Base-by-base conservation (phyloP, 495 filamentous ascomycete genomes). In the Rhypophila decipiens region DNA sequence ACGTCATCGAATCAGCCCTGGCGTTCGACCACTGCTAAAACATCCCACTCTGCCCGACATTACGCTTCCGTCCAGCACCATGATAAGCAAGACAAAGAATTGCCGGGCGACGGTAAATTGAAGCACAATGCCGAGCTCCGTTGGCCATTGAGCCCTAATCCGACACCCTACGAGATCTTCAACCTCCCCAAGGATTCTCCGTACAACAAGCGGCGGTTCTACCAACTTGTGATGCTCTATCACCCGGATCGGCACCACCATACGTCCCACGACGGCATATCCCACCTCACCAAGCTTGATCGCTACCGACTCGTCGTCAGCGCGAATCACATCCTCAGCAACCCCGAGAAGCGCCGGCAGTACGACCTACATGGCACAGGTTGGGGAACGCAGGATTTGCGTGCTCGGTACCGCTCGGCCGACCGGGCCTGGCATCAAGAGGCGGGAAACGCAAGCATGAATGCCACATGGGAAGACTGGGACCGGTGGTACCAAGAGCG, bases 381-480 rank as follows among this genome's bases (percentile, higher is more conserved):
- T 24, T 97, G 94, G 94, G 71, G 71, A 2, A 71, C 71, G 18
- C 61, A 66, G 19, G 61, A 71, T 47, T 39, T 61, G 48, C 38
- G 67, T 46, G 56, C 72, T 61, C 31, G 31, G n/a, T 59, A 63
- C 44, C 65, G 67, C 35, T 46, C 56, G 24, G 57, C 61, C 36
- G 67, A 76, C 40, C 60, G 62, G 21, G 73, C 78, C 10, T 80
- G 77, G 64, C 60, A 70, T 3, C 65, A 71, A 10, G 50, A 68
- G 15, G 67, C 70, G 0, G 68, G 71, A 1, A 80, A 76, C 17
- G 82, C 91, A 19, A 82, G 79, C 58, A 70, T 73, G 49, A 96
- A 96, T 59, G 94, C 88, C 11, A 98, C 91, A 0, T 98, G 93
- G 93, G 93, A 98, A 59, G 94, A 98, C 61, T 98, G 94, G 93